Evolutionary conservation across 2,329 filamentous ascomycete species (phyloP).

Genomic region (Diaporthe sp.): DNA sequence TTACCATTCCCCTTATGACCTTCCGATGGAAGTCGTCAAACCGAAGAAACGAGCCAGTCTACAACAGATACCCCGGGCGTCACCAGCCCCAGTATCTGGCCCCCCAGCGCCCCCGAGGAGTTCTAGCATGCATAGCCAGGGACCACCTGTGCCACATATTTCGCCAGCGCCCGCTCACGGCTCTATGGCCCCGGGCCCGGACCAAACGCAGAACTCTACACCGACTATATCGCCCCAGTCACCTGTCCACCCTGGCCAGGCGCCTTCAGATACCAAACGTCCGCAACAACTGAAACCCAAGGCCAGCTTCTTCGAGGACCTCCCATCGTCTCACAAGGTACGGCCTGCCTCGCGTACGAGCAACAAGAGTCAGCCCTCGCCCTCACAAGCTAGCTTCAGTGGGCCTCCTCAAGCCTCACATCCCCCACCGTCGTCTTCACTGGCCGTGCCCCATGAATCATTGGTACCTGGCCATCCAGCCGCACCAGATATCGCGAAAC

Average conservation of each 20-base stretch:
- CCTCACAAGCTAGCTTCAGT: constrained; percentile 54
- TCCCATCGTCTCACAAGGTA: constrained; percentile 74
- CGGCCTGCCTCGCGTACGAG: constrained; percentile 71
- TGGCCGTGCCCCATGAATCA: constrained; percentile 42
- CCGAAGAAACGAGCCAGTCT: constrained; percentile 75
- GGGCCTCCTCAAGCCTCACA: constrained; percentile 47
- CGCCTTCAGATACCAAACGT: constrained; percentile 51
- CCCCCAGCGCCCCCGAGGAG: constrained; percentile 68
- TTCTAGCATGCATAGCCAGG: constrained; percentile 67
- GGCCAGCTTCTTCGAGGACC: constrained; percentile 81
- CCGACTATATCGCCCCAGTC: constrained; percentile 52
- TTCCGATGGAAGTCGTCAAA: constrained; percentile 89
- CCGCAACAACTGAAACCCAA: constrained; percentile 55
- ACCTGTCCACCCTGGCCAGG: constrained; percentile 54
- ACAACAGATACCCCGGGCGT: constrained; percentile 64
- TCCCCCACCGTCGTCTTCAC: constrained; percentile 42
- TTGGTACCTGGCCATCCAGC: constrained; percentile 43
- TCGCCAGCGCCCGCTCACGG: constrained; percentile 42
- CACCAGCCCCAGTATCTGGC: constrained; percentile 54
- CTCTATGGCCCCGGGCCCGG: constrained; percentile 38
- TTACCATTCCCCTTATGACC: constrained; percentile 94
- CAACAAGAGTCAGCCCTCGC: constrained; percentile 56
- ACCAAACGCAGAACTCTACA: constrained; percentile 45
- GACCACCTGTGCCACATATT: constrained; percentile 46
- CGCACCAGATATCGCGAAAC: constrained; percentile 50